Base-by-base conservation (phyloP, 2,329 filamentous ascomycete genomes). In the Epichloe brachyelytri region DNA sequence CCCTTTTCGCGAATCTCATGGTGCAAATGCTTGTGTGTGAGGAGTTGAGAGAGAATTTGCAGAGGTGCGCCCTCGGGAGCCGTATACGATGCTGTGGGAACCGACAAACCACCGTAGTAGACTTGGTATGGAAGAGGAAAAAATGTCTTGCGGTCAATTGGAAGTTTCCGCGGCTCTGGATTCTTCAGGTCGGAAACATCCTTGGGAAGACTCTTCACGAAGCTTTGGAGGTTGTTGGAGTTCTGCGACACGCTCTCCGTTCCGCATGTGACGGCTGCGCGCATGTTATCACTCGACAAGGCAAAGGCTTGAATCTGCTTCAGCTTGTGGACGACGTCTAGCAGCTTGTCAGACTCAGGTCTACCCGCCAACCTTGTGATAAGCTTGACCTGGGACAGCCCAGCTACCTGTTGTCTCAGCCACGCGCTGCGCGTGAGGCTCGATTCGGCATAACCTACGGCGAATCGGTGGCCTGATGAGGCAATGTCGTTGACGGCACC, bases 1-100 rank as follows among this genome's bases (percentile, higher is more conserved):
- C 93, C 93, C 69, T 97, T 97, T 65, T 98, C 93, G 51, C 93
- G 86, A 57, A 98, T 96, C 68, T 97, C 93, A 58, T 95, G 91
- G 64, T 98, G 93, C 30, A 98, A 76, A 63, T 96, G 87, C 68
- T 95, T 96, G 71, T 98, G 91, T 0, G 91, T 97, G 34, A 98
- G 78, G 17, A 98, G 80, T 65, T 96, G 88, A 12, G 90, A 83
- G 20, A 98, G 80, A 40, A 97, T 85, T 60, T 91, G 88, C 15
- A 97, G 80, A 0, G 89, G 79, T 1, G 93, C 88, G 40, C 86
- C 83, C 49, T 85, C 77, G 0, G 82, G 66, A 43, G 86, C 80
- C 3, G 81, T 83, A 67, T 96, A 98, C 0, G 90, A 86, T 0
- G 86, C 85, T 0, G 91, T 95, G 6, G 86, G 83, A 14, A 95